Conservation (phyloP, 2,329 filamentous ascomycete genomes). For the Colletotrichum eleusines region DNA sequence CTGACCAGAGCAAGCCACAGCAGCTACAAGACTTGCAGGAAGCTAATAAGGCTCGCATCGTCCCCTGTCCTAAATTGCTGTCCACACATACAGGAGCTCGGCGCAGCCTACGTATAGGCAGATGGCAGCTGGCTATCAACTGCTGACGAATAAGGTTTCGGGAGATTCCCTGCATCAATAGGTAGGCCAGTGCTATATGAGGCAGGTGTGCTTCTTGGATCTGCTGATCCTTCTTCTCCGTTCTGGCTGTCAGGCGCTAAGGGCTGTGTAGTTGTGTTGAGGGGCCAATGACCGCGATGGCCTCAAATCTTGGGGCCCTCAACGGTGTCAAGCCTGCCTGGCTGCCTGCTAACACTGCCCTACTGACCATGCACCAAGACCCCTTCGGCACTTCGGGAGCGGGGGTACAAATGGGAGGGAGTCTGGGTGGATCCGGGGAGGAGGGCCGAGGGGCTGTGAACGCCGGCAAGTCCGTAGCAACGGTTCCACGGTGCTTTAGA, state of each 20-base stretch:
- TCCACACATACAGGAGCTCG: conserved; percentile 15
- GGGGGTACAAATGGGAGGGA: conserved; percentile 2
- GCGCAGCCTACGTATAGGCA: conserved; percentile 10
- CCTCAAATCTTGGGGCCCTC: conserved; percentile 30
- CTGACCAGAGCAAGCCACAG: conserved; percentile 5
- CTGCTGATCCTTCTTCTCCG: conserved; percentile 35
- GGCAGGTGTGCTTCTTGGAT: conserved; percentile 28
- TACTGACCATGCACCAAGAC: conserved; percentile 7
- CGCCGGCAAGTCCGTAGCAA: conserved; percentile 35
- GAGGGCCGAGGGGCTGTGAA: conserved; percentile 32
- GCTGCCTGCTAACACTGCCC: conserved; percentile 20
- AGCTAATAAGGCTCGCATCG: conserved; percentile 30
- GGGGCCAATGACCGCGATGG: conserved; percentile 36
- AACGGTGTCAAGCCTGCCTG: conserved; percentile 21
- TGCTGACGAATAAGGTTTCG: conserved; percentile 14
- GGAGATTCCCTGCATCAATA: conserved; percentile 6
- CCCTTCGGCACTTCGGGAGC: neutral
- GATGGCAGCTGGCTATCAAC: neutral
- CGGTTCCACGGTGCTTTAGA: conserved; percentile 10
- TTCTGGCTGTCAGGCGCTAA: conserved; percentile 29
- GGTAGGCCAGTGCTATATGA: conserved; percentile 8
- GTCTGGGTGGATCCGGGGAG: conserved; percentile 13
- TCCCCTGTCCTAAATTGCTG: conserved; percentile 23
- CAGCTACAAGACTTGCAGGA: conserved; percentile 30
- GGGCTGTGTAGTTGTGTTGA: conserved; percentile 13